Conservation (phyloP, 148 eudicot species). For the Vaccinium macrocarpon region DNA sequence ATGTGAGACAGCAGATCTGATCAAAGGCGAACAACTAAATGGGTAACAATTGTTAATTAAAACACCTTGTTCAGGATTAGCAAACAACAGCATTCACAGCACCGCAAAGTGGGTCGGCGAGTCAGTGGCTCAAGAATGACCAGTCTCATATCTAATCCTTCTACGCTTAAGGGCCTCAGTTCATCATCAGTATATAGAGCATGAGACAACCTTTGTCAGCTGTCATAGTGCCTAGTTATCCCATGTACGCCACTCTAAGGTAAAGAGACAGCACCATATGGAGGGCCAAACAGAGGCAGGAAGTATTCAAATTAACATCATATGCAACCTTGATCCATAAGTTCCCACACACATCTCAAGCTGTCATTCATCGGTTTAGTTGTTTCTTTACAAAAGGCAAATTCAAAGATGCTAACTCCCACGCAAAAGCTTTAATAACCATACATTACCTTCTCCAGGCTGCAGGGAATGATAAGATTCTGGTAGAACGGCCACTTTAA, state of each 20-base stretch:
- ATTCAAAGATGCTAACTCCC: neutral
- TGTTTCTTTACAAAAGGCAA: neutral
- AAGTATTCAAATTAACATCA: neutral
- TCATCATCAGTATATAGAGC: neutral
- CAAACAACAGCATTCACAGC: neutral
- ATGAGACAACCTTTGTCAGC: neutral
- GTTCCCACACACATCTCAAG: slow-evolving; percentile 1
- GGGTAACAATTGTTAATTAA: neutral
- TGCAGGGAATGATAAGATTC: slow-evolving; percentile 38
- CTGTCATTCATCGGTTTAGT: neutral
- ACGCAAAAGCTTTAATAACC: neutral
- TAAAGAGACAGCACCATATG: neutral
- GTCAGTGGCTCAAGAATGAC: neutral
- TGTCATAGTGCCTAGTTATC: neutral
- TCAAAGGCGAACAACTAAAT: neutral
- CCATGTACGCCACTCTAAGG: neutral
- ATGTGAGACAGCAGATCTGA: neutral
- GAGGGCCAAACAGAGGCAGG: neutral
- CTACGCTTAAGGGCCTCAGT: neutral
- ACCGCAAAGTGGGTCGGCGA: neutral
- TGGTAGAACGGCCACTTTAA: slow-evolving; percentile 69
- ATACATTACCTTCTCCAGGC: slow-evolving; percentile 34
- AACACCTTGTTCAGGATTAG: neutral
- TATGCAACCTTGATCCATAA: neutral
- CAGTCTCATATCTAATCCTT: neutral